Conservation (phyloP, 2,329 filamentous ascomycete genomes). For the Curvularia sp. region DNA sequence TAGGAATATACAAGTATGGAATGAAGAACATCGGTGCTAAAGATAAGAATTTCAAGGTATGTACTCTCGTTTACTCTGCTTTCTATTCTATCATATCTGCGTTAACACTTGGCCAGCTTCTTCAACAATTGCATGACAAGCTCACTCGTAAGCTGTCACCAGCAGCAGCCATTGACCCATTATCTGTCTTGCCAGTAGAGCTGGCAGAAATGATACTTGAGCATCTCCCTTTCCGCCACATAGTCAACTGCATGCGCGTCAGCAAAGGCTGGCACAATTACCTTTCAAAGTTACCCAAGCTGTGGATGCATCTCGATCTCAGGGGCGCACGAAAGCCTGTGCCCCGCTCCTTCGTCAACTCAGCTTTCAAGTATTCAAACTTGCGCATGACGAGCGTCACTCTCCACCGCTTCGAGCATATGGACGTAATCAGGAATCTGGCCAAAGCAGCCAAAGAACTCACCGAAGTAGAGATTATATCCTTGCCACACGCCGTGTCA, state of each 20-base stretch:
- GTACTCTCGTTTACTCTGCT: neutral
- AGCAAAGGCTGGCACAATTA: slow-evolving; percentile 64
- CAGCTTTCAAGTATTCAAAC: slow-evolving; percentile 53
- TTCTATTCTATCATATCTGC: neutral
- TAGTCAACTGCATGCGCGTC: slow-evolving; percentile 62
- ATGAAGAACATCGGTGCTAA: slow-evolving; percentile 59
- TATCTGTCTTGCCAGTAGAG: slow-evolving; percentile 62
- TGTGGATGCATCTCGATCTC: slow-evolving; percentile 64
- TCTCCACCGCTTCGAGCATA: slow-evolving; percentile 49
- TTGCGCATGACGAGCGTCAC: slow-evolving; percentile 45
- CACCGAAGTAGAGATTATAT: slow-evolving; percentile 42
- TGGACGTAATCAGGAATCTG: slow-evolving; percentile 53
- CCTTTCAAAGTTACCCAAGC: slow-evolving; percentile 54
- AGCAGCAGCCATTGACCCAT: slow-evolving; percentile 58
- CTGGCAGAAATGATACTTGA: slow-evolving; percentile 61
- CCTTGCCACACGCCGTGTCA: slow-evolving; percentile 31
- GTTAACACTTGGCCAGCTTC: slow-evolving; percentile 40
- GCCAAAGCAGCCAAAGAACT: slow-evolving; percentile 48
- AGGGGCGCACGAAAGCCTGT: slow-evolving; percentile 55
- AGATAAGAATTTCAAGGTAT: slow-evolving; percentile 43
- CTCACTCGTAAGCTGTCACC: slow-evolving; percentile 54
- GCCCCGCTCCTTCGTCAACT: slow-evolving; percentile 51
- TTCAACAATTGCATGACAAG: slow-evolving; percentile 58
- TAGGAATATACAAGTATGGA: slow-evolving; percentile 66
- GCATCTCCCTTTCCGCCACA: slow-evolving; percentile 60